Evolutionary conservation across 371 early-diverging fungal species (phyloP).

Genomic region (Dichotomocladium elegans): DNA sequence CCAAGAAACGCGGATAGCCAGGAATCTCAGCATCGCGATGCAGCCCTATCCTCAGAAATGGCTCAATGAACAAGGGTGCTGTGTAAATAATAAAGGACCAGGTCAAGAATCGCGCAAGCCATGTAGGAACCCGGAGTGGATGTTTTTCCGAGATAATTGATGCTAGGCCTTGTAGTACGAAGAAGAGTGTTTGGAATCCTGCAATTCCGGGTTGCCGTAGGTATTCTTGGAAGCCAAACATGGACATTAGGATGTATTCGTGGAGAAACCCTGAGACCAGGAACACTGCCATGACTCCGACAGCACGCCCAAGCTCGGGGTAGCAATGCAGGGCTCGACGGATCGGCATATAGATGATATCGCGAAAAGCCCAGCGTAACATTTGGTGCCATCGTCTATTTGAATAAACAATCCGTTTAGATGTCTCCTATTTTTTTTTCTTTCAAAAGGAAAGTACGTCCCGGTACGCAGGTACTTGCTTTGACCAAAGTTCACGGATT

Average conservation of each 20-base stretch:
- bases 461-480: not conserved
- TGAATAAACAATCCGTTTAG: conserved; percentile 16
- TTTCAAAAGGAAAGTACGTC: no score
- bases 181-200: conserved; percentile 31
- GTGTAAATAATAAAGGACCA: conserved; percentile 21
- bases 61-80: conserved; percentile 30
- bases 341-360: conserved; percentile 21
- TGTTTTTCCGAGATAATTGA: not conserved
- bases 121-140: not conserved
- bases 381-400: conserved; percentile 32
- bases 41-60: conserved; percentile 26
- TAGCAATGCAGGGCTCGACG: conserved; percentile 9
- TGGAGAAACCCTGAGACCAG: conserved; percentile 30
- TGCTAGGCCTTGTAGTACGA: conserved; percentile 21
- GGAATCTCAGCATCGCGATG: conserved; percentile 24
- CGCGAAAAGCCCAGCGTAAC: conserved; percentile 26
- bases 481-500: conserved; percentile 28
- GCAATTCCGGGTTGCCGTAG: conserved; percentile 12
- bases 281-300: conserved; percentile 27
- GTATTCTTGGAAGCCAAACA: conserved; percentile 16
- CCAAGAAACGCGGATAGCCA: conserved; percentile 27
- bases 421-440: not conserved
- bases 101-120: conserved; percentile 19
- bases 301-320: conserved; percentile 10
- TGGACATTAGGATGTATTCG: conserved; percentile 30